These are phyloP conservation scores for Zostera marina DNA, from an alignment of 116 monocot genomes.

Conservation along the genomic window DNA sequence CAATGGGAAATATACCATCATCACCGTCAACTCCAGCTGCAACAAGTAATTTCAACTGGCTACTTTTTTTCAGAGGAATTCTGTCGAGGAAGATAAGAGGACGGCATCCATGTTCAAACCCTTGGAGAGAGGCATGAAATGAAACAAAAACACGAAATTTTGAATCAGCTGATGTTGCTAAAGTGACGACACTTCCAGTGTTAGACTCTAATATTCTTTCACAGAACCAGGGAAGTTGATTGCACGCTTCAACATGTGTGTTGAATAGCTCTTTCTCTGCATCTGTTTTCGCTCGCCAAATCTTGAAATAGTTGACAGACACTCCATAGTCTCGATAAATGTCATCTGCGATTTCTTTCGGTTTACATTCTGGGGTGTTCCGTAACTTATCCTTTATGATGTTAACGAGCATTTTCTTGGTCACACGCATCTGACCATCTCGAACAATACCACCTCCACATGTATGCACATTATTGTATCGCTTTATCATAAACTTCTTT, in stretches of 20 bases:
- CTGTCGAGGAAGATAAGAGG: slow-evolving; percentile 31
- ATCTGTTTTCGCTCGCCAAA: slow-evolving; percentile 23
- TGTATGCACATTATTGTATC: slow-evolving; percentile 18
- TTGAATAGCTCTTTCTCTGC: slow-evolving; percentile 28
- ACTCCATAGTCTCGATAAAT: slow-evolving; percentile 27
- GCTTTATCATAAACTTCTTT: slow-evolving; percentile 27
- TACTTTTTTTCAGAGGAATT: slow-evolving; percentile 28
- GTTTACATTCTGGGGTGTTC: slow-evolving; percentile 18
- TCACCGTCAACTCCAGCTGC: slow-evolving; percentile 29
- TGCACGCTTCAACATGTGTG: slow-evolving; percentile 22
- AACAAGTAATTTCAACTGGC: slow-evolving; percentile 20
- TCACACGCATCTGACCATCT: slow-evolving; percentile 15
- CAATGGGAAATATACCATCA: slow-evolving; percentile 28
- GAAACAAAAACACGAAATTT: slow-evolving; percentile 29
- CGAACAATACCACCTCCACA: slow-evolving; percentile 11
- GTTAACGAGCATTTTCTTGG: slow-evolving; percentile 24
- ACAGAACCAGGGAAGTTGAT: slow-evolving; percentile 30
- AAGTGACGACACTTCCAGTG: slow-evolving; percentile 22
- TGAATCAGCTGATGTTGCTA: slow-evolving; percentile 16
- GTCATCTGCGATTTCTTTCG: slow-evolving; percentile 25
- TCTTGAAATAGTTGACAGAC: slow-evolving; percentile 21
- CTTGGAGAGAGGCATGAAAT: slow-evolving; percentile 28
- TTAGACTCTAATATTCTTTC: slow-evolving; percentile 29
- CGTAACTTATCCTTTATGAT: slow-evolving; percentile 35
- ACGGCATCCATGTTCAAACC: slow-evolving; percentile 34